Base-by-base conservation (phyloP, 768 basidiomycete genomes). In the Suillus brevipes region DNA sequence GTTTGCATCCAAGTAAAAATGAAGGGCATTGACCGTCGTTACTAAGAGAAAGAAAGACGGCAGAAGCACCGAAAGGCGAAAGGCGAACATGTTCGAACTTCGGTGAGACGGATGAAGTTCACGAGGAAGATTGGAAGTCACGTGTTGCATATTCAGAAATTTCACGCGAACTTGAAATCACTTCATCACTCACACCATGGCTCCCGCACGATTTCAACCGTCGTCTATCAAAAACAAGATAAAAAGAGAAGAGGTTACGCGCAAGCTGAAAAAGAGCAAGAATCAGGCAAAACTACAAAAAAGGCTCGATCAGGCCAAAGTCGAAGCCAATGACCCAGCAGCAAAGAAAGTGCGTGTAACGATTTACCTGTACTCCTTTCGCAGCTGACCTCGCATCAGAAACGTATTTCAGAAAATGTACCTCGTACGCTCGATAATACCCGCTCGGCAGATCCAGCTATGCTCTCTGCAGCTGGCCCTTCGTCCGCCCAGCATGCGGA, bases 1-100 rank as follows among this genome's bases (percentile, higher is more conserved):
- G 73, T 93, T 91, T 20, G 95, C 89, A 74, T 97, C 95, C 64
- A 99, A 87, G 75, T 99, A 99, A 78, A 99, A 97, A 75, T 99
- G 97, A 34, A 99, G 88, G 36, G 92, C 94, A 74, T 89, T 85
- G 20, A 81, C 83, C 23, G 82, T 73, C 47, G 81, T 78, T 28
- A 80, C 75, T 67, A 82, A 68, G 62, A 80, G 71, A 64, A 83
- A 77, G 20, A 82, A 79, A 52, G 80, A 73, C 69, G 77, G 71
- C 53, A 78, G 72, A 47, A 81, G 68, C 55, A 57, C 65, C 18
- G 63, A 40, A 64, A 62, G 61, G 43, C 71, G 73, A 36, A 70
- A 68, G 60, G 66, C 66, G 62, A 76, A 60, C 75, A 76, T 76
- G 25, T 31, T 43, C 25, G 34, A 36, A 36, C 34, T 43, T 28